A percentile compares a stretch with the other conserved stretches of the same genome.
Conservation (phyloP, 148 eudicot genomes). For the Nepenthes mirabilis region DNA sequence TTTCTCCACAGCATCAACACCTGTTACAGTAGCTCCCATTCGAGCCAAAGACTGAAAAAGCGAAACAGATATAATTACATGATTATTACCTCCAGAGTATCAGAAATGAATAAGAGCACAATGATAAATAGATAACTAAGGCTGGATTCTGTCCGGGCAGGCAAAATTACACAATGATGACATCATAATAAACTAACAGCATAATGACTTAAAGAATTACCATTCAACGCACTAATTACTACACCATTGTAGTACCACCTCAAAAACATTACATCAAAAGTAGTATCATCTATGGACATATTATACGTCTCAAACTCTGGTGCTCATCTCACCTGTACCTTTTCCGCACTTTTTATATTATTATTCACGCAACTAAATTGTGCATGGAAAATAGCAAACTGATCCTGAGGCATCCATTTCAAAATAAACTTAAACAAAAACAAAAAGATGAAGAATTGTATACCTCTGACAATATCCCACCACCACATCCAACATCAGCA, state of each 20-base stretch:
- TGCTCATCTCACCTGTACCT: not conserved
- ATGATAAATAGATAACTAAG: too few species aligned
- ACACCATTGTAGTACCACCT: too few species aligned
- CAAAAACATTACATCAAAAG: too few species aligned
- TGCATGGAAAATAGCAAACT: not conserved
- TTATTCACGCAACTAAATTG: not conserved
- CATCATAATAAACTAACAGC: too few species aligned
- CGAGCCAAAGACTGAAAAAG: conserved; percentile 85
- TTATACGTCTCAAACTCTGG: not conserved
- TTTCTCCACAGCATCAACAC: conserved; percentile 85
- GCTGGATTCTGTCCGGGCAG: too few species aligned
- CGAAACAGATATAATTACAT: conserved; percentile 1
- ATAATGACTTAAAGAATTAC: too few species aligned
- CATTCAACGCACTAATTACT: too few species aligned
- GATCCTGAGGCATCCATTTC: not conserved
- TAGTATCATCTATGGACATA: too few species aligned
- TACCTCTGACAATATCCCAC: conserved; percentile 94
- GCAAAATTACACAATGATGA: too few species aligned
- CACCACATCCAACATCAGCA: conserved; percentile 97
- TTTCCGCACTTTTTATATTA: not conserved
- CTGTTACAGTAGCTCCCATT: conserved; percentile 88
- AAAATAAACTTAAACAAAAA: not conserved
- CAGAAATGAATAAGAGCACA: too few species aligned
- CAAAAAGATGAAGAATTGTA: not conserved
- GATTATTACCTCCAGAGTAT: not conserved